A percentile compares a stretch with the other conserved stretches of the same genome.
These are phyloP conservation scores for Sclerotinia borealis DNA, from an alignment of 2,329 filamentous ascomycete species.

Conservation along the genomic window DNA sequence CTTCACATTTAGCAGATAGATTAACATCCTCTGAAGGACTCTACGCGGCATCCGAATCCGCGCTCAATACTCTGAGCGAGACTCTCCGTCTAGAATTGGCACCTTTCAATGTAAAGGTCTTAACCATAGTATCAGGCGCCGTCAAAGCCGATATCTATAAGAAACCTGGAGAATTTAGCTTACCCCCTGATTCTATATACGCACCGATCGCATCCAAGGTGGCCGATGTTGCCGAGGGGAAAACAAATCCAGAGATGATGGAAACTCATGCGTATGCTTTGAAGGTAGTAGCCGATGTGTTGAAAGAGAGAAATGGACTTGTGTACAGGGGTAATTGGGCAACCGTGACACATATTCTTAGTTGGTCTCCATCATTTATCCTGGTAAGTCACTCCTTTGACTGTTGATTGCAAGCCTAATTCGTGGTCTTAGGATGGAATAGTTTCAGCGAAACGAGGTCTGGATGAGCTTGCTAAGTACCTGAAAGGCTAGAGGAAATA, in stretches of 20 bases:
- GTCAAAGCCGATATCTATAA: conserved; percentile 12
- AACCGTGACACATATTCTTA: not conserved
- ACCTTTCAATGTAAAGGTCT: conserved; percentile 6
- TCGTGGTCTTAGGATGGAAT: not conserved
- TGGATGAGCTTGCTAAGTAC: not conserved
- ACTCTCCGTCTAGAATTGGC: not conserved
- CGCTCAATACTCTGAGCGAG: not conserved
- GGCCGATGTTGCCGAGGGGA: not conserved
- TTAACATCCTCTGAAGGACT: not conserved
- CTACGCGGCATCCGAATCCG: not conserved
- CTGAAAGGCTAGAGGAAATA: too few relatives aligned
- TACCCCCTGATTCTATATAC: conserved; percentile 7
- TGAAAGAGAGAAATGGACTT: conserved; percentile 2
- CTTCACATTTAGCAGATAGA: too few relatives aligned
- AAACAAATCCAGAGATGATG: not conserved
- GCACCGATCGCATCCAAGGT: not conserved
- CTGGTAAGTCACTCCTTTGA: not conserved
- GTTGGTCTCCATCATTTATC: not conserved
- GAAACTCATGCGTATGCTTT: conserved; percentile 1
- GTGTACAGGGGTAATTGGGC: conserved; percentile 6
- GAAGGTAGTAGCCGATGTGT: conserved; percentile 3
- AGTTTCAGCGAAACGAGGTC: not conserved
- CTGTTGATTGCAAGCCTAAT: not conserved
- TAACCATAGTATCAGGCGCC: conserved; percentile 1
- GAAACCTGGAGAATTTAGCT: conserved; percentile 2